Evolutionary conservation across 345 rosid species (phyloP).

Genomic region (Arabidopsis suecica): DNA sequence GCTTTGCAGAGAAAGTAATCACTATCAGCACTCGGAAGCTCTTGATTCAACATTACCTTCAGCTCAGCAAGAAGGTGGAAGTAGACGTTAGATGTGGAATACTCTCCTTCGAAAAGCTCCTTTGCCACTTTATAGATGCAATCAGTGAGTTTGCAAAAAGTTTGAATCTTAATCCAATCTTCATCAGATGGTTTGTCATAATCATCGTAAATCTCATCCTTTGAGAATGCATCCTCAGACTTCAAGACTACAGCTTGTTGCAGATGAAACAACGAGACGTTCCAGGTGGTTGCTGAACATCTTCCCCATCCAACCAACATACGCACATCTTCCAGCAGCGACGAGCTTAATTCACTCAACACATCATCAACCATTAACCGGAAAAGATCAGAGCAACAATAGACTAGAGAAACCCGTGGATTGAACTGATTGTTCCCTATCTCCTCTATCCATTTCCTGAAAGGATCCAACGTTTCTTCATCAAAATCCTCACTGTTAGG

Average conservation of each 20-base stretch:
- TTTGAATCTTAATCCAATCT: slow-evolving; percentile 30
- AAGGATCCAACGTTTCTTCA: slow-evolving; percentile 21
- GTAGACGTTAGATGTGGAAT: slow-evolving; percentile 30
- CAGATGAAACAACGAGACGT: not conserved
- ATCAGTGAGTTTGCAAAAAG: slow-evolving; percentile 23
- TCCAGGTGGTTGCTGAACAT: slow-evolving; percentile 12
- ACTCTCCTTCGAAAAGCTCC: slow-evolving; percentile 21
- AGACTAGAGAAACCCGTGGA: not conserved
- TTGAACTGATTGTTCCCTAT: slow-evolving; percentile 2
- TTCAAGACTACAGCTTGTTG: slow-evolving; percentile 29
- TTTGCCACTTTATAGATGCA: slow-evolving; percentile 38
- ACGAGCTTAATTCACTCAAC: not conserved
- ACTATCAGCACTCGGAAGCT: slow-evolving; percentile 23
- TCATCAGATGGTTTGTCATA: slow-evolving; percentile 38
- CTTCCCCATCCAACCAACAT: slow-evolving; percentile 36
- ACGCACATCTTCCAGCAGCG: slow-evolving; percentile 23
- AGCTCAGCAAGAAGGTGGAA: slow-evolving; percentile 37
- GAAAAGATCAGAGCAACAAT: slow-evolving; percentile 39
- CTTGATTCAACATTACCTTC: slow-evolving; percentile 27
- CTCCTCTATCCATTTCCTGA: slow-evolving; percentile 22
- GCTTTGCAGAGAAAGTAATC: not conserved
- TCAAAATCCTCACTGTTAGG: slow-evolving; percentile 4
- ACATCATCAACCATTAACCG: slow-evolving; percentile 30
- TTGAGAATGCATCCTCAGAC: slow-evolving; percentile 31
- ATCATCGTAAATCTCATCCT: slow-evolving; percentile 30